phyloP scores from a whole-genome alignment of 2,329 filamentous ascomycete species.

The Colletotrichum chrysophilum region DNA sequence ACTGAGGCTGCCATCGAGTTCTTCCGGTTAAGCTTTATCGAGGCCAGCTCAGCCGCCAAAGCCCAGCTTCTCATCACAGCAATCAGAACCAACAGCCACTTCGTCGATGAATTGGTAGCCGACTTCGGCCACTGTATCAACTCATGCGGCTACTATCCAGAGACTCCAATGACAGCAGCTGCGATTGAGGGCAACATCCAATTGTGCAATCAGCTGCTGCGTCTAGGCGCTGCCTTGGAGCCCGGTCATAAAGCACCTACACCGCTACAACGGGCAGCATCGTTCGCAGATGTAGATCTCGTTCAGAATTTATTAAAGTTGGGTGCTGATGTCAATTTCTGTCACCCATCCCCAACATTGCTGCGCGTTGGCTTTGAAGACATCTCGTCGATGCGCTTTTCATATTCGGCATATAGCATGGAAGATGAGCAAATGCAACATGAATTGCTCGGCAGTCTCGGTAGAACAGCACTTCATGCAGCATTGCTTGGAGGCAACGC shows the following conservation, averaged over 20 bases:
- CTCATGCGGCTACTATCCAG: fast-evolving
- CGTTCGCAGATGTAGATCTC: not conserved
- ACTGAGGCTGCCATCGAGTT: not conserved
- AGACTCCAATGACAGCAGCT: not conserved
- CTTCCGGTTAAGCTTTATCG: fast-evolving
- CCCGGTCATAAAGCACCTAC: not conserved
- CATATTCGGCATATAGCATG: too few species aligned
- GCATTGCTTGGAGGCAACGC: not conserved
- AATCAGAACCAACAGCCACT: not conserved
- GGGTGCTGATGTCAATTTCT: not conserved
- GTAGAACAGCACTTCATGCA: not conserved
- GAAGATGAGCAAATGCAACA: too few species aligned
- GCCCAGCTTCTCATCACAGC: not conserved
- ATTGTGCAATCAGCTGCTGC: not conserved
- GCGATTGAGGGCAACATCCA: fast-evolving
- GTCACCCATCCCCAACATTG: not conserved
- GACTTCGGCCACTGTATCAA: not conserved
- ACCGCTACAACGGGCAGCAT: not conserved
- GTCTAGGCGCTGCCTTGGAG: not conserved
- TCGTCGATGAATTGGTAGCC: not conserved
- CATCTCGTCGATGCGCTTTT: not conserved
- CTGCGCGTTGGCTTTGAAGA: not conserved
- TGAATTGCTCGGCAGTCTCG: not conserved
- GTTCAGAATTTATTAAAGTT: fast-evolving
- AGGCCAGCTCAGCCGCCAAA: fast-evolving